Base-by-base conservation (phyloP, 495 filamentous ascomycete species). In the Xylaria bambusicola region DNA sequence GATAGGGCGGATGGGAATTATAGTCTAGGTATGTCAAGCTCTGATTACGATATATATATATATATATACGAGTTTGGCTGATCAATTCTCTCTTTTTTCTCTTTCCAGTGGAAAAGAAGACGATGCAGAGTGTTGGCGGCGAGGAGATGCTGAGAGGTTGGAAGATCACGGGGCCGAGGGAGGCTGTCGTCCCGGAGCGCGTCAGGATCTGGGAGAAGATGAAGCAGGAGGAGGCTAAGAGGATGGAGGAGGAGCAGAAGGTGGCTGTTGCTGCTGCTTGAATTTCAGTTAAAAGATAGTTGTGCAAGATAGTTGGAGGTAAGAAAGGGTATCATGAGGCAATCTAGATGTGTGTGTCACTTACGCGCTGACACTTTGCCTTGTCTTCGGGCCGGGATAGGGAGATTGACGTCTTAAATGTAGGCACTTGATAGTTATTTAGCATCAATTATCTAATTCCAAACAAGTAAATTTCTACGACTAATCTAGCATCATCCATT, bases 61-160 rank as follows among this genome's bases (percentile, higher is more conserved):
- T 18, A 8, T 4, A 17, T 8, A 35, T 46, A 17, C 18, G 6
- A 2, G 44, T 5, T 27, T 52, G 27, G 29, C 56, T 59, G 21
- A 59, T 29, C 17, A 6, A 42, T 0, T 24, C 21, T 18, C n/a
- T 36, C 33, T 0, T 46, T 10, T 10, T 9, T 20, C 15, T 3
- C 18, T 36, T 9, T n/a, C n/a, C 47, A n/a, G 86, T 91, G 0
- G 88, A 91, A 72, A 73, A 66, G 62, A 86, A 86, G 66, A 90
- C 89, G 5, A 71, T 91, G 61, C 72, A 64, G 20, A 79, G 79
- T 10, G 70, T 90, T 2, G 73, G 68, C 2, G 73, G 68, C 38
- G 79, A 78, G 63, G 80, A 85, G 31, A 75, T 80, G 18, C 61
- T 91, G 49, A 46, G 63, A 15, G 86, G 80, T 6, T 91, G 88